These are phyloP conservation scores for Psilocybe sp. DNA, from an alignment of 768 basidiomycete species.

Conservation along the genomic window DNA sequence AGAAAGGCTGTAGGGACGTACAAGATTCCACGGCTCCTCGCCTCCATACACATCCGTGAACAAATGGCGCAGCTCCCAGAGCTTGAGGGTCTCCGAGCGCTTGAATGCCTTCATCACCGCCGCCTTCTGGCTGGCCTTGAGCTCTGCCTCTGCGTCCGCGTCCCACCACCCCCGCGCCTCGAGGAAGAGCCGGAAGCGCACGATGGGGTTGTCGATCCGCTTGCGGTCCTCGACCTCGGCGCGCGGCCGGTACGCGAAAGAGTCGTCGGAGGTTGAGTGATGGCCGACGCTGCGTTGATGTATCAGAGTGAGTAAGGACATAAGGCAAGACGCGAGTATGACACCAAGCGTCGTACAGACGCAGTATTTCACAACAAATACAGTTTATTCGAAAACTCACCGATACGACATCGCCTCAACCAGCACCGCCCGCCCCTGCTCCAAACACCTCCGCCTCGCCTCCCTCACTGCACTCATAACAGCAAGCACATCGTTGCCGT, in stretches of 20 bases:
- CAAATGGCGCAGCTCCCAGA: constrained; percentile 71
- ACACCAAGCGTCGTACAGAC: too few relatives aligned
- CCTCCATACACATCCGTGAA: constrained; percentile 89
- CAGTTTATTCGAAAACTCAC: constrained; percentile 34
- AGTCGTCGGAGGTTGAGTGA: constrained; percentile 94
- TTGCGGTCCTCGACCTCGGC: constrained; percentile 92
- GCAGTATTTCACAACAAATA: too few relatives aligned
- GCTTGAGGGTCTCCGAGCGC: constrained; percentile 67
- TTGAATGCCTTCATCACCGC: constrained; percentile 80
- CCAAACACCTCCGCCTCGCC: constrained; percentile 67
- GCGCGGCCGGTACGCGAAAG: constrained; percentile 86
- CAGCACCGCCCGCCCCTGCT: constrained; percentile 78
- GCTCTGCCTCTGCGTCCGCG: constrained; percentile 64
- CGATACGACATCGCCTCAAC: constrained; percentile 92
- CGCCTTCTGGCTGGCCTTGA: constrained; percentile 64
- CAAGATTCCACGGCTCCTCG: constrained; percentile 81
- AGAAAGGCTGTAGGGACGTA: constrained; percentile 36
- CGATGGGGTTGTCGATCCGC: constrained; percentile 86
- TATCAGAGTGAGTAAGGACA: constrained; percentile 2
- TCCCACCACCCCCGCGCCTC: constrained; percentile 87
- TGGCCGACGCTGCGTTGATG: constrained; percentile 72
- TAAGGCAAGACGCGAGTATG: neutral
- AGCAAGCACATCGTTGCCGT: constrained; percentile 90
- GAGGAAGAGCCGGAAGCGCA: constrained; percentile 82
- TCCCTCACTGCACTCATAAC: constrained; percentile 74